Conservation (phyloP, 2,329 filamentous ascomycete genomes). For the Coleophoma cylindrospora region DNA sequence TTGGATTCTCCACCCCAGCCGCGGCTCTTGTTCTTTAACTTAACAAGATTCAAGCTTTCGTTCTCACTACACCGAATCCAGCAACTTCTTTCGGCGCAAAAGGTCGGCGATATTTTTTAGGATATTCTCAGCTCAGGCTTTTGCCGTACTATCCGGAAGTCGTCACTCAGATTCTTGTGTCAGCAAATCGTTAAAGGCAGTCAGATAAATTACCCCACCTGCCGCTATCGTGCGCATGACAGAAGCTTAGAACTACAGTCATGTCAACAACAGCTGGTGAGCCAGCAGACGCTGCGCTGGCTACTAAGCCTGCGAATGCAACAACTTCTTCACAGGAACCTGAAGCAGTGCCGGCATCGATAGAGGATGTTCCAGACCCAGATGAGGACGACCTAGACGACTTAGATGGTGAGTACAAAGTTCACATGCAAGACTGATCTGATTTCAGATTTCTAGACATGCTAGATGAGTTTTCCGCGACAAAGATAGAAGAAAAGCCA, state of each 20-base stretch:
- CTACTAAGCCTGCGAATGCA: constrained; percentile 6
- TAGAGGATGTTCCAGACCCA: constrained; percentile 70
- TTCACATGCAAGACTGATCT: constrained; percentile 3
- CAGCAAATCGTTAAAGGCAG: too few species aligned
- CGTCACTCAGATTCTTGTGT: too few species aligned
- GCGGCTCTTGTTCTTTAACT: too few species aligned
- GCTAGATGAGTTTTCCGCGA: constrained; percentile 81
- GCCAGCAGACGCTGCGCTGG: constrained; percentile 2
- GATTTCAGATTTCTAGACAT: constrained; percentile 57
- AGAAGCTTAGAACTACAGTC: background rate
- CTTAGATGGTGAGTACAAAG: constrained; percentile 63
- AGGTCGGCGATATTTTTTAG: too few species aligned
- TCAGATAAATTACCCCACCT: background rate
- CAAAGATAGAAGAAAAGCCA: constrained; percentile 47
- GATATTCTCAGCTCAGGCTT: too few species aligned
- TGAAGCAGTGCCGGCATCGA: constrained; percentile 7
- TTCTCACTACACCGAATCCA: too few species aligned
- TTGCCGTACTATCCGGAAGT: too few species aligned
- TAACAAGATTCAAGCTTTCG: too few species aligned
- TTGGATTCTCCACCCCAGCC: too few species aligned
- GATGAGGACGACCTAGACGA: constrained; percentile 92
- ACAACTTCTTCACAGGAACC: background rate
- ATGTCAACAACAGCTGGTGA: constrained; percentile 20
- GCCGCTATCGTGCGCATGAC: background rate
- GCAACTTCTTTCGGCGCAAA: too few species aligned